Conservation (phyloP, 306 rosid genomes). For the Vigna radiata region DNA sequence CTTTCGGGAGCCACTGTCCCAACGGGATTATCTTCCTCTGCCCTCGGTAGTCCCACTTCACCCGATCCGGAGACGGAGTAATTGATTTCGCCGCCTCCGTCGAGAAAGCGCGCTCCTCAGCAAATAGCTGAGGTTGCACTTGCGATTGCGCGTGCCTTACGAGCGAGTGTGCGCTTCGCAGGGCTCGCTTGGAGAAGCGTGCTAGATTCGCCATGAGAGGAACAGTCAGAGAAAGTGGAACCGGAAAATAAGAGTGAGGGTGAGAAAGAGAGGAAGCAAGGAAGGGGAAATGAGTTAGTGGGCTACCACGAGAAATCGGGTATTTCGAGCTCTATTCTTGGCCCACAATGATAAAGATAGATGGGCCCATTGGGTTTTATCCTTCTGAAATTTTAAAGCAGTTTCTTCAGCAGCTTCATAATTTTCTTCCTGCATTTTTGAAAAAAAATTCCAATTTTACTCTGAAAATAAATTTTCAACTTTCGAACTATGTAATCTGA, state of each 20-base stretch:
- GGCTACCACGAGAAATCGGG: constrained; percentile 9
- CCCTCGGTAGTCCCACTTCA: constrained; percentile 98
- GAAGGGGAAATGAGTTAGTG: background rate
- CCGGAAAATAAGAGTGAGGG: background rate
- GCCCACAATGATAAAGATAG: background rate
- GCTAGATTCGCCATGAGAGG: constrained; percentile 70
- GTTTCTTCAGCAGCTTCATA: too few species aligned
- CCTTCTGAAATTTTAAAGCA: too few species aligned
- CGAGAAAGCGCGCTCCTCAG: constrained; percentile 55
- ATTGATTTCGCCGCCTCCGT: constrained; percentile 64
- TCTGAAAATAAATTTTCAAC: too few species aligned
- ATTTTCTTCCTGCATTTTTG: too few species aligned
- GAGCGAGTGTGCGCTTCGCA: constrained; percentile 47
- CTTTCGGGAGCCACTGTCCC: constrained; percentile 93
- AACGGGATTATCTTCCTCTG: constrained; percentile 89
- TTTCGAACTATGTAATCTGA: too few species aligned
- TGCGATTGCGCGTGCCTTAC: constrained; percentile 39
- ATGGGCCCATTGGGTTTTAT: background rate
- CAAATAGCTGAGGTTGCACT: constrained; percentile 40
- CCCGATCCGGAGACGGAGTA: constrained; percentile 75
- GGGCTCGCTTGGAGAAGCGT: constrained; percentile 74
- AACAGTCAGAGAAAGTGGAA: constrained; percentile 6
- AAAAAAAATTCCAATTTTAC: too few species aligned
- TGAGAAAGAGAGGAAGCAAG: background rate
- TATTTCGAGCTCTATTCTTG: background rate